Conservation (phyloP, 2,329 filamentous ascomycete genomes). For the Fusarium sp. region DNA sequence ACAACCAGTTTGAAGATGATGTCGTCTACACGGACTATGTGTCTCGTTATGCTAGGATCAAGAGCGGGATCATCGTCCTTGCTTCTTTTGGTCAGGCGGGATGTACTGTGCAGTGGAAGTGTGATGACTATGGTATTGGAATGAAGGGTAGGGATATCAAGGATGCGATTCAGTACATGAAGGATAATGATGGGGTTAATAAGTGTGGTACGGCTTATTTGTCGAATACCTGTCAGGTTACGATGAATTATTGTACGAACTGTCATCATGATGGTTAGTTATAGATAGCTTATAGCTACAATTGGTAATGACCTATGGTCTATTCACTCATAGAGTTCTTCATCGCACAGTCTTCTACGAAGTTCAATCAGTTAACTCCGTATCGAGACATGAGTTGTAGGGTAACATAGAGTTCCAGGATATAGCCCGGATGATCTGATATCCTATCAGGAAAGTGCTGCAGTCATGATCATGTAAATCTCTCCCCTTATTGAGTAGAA, state of each 20-base stretch:
- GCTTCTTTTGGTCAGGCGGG: conserved; percentile 28
- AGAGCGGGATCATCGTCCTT: conserved; percentile 11
- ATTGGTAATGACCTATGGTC: too few relatives aligned
- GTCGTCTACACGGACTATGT: conserved; percentile 22
- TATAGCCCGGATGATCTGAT: too few relatives aligned
- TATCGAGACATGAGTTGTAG: too few relatives aligned
- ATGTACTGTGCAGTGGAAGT: conserved; percentile 24
- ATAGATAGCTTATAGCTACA: too few relatives aligned
- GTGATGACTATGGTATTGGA: conserved; percentile 30
- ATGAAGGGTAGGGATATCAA: conserved; percentile 37
- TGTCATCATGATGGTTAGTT: conserved; percentile 16
- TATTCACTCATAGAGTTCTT: too few relatives aligned
- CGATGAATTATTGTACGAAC: conserved; percentile 32
- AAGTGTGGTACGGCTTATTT: conserved; percentile 36
- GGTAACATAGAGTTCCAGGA: too few relatives aligned
- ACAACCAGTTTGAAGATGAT: conserved; percentile 22
- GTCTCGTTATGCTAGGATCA: conserved; percentile 15
- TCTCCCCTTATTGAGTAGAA: too few relatives aligned
- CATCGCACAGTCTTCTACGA: too few relatives aligned
- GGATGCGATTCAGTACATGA: conserved; percentile 10
- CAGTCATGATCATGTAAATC: too few relatives aligned
- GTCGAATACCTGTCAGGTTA: conserved; percentile 27
- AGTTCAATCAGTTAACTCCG: too few relatives aligned
- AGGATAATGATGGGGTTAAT: conserved; percentile 23
- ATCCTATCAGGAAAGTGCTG: too few relatives aligned